These are phyloP conservation scores for Secale cereale DNA, from an alignment of 176 grass and related monocot species.

Conservation along the genomic window DNA sequence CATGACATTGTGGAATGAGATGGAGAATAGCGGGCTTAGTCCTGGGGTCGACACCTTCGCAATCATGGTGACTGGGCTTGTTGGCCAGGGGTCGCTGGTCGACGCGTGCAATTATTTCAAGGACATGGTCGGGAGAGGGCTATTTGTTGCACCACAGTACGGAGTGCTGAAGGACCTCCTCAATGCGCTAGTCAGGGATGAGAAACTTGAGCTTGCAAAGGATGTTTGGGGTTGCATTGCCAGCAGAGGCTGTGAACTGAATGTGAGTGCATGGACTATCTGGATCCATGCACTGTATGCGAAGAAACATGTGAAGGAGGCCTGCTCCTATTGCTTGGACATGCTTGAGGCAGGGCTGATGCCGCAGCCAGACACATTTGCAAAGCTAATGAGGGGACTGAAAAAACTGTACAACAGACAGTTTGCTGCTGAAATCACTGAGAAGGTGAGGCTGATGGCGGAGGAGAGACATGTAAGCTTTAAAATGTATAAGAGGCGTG, in stretches of 20 bases:
- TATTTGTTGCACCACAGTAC: conserved; percentile 79
- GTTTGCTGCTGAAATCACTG: conserved; percentile 80
- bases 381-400: conserved; percentile 88
- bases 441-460: conserved; percentile 84
- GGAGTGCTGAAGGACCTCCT: conserved; percentile 85
- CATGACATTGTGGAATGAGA: conserved; percentile 63
- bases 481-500: conserved; percentile 95
- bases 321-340: conserved; percentile 79
- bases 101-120: conserved; percentile 79
- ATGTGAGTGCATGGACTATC: conserved; percentile 87
- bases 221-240: conserved; percentile 82
- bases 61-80: conserved; percentile 83
- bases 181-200: conserved; percentile 68
- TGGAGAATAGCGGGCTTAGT: conserved; percentile 64
- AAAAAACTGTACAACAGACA: conserved; percentile 86
- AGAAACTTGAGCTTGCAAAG: conserved; percentile 83
- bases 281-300: conserved; percentile 84
- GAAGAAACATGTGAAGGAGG: conserved; percentile 83
- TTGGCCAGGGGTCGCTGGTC: conserved; percentile 50
- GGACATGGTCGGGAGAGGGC: conserved; percentile 75
- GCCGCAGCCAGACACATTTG: conserved; percentile 88
- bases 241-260: conserved; percentile 77
- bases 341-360: conserved; percentile 89
- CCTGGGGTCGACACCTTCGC: conserved; percentile 72
- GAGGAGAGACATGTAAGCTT: conserved; percentile 88